phyloP scores from a whole-genome alignment of 345 rosid species.

The Erysimum cheiranthoides region DNA sequence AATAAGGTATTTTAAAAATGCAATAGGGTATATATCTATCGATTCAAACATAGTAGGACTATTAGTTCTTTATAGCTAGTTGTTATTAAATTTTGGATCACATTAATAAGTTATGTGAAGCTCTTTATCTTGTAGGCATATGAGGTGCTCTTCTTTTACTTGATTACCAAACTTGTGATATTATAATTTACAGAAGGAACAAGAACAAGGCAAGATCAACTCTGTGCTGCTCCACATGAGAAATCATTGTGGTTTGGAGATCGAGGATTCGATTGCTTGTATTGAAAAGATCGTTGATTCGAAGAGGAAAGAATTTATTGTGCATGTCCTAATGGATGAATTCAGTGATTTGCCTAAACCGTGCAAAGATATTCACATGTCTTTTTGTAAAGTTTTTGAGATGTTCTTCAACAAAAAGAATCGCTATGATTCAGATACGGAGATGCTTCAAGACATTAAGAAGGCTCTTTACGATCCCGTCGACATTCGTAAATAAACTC shows the following conservation, averaged over 20 bases:
- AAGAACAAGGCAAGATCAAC: conserved; percentile 55
- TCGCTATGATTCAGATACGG: conserved; percentile 49
- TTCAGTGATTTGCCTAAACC: conserved; percentile 45
- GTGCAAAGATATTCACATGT: conserved; percentile 54
- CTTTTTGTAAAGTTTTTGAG: conserved; percentile 48
- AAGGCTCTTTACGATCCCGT: conserved; percentile 58
- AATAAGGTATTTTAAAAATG: background rate
- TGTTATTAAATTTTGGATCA: background rate
- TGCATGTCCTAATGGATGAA: conserved; percentile 49
- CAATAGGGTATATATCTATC: background rate
- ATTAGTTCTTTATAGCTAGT: background rate
- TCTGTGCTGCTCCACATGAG: conserved; percentile 49
- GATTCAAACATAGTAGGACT: background rate
- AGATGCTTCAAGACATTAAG: conserved; percentile 55
- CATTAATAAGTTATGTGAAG: background rate
- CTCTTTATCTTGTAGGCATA: conserved; percentile 7
- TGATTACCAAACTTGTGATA: conserved; percentile 1
- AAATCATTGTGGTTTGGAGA: conserved; percentile 35
- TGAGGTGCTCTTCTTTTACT: conserved; percentile 5
- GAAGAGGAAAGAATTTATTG: conserved; percentile 49
- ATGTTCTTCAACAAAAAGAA: conserved; percentile 61
- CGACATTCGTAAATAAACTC: conserved; percentile 7
- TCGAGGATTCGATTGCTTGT: conserved; percentile 51
- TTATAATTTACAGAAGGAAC: conserved; percentile 50
- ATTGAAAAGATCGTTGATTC: conserved; percentile 40